Evolutionary conservation across 2,329 filamentous ascomycete species (phyloP), one percentile per base, ranked within the genome.

Genomic region (Purpureocillium takamizusanense): DNA sequence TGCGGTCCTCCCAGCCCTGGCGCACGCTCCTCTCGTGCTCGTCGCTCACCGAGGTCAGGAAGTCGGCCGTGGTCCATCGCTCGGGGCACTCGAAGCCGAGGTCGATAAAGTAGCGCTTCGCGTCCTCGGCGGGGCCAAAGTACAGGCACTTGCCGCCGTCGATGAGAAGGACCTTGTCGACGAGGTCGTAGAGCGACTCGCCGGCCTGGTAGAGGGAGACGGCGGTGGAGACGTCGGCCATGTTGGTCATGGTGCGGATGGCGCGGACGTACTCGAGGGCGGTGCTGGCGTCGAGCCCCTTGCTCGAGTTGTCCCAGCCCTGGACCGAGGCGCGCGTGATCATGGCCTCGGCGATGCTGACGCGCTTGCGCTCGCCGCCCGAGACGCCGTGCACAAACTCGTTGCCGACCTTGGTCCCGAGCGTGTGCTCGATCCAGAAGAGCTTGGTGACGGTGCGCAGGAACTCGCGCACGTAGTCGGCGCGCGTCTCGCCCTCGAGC

Each of bases 101-200:
- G n/a, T 74, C 62, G 35, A 78, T 59, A 46, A 89, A 88, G 53
- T 84, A 89, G 21, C 68, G 57, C 51, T 76, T 83, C 1, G 83
- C 84, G 2, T 74, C 62, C 4, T 73, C 68, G 0, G 75, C 69
- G 0, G 67, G 67, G 2, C 85, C 85, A 48, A 79, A 89, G 61
- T 78, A 89, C 15, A 87, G 75, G 46, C 83, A 82, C 41, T 78
- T 74, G 3, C 84, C 84, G 36, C 79, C 40, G 43, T 86, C 80
- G 35, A 88, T 82, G n/a, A 88, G 72, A 33, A 86, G 58, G 0
- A 87, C 81, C 57, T 87, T 87, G 56, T 87, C 83, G 61, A 85
- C 83, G 2, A 83, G 65, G 2, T 78, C 63, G 49, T 78, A 82
- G 21, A 83, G 74, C 3, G 68, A 73, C 40, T 84, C 78, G 4